A percentile compares a stretch with the other conserved stretches of the same genome.
Evolutionary conservation across 495 filamentous ascomycete species (phyloP).

Genomic region (Tuber magnatum): DNA sequence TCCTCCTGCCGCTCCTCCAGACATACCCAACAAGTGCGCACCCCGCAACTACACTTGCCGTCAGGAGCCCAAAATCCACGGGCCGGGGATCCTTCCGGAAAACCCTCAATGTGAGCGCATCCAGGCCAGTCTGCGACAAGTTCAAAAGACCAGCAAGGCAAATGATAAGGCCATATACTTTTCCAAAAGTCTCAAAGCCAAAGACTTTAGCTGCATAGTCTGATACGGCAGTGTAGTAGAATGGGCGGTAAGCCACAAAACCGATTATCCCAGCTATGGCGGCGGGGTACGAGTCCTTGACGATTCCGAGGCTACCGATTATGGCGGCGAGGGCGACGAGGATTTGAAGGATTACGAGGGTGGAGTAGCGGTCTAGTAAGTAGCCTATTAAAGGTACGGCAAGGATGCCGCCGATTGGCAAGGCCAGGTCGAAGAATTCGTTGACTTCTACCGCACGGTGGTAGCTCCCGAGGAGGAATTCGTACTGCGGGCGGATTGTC

Average conservation of each 20-base stretch:
- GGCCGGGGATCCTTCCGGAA: conserved; percentile 69
- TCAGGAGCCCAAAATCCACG: conserved; percentile 65
- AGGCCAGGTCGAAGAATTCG: conserved; percentile 76
- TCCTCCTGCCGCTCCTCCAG: conserved; percentile 41
- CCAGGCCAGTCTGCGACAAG: conserved; percentile 75
- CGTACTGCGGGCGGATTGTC: conserved; percentile 79
- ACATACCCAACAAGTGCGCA: conserved; percentile 57
- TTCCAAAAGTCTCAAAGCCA: conserved; percentile 89
- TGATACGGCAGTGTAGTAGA: conserved; percentile 69
- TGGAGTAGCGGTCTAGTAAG: conserved; percentile 70
- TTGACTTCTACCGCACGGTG: conserved; percentile 62
- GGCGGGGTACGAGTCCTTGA: conserved; percentile 58
- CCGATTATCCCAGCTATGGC: conserved; percentile 72
- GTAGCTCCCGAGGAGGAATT: conserved; percentile 59
- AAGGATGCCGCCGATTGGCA: conserved; percentile 77
- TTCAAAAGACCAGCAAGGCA: conserved; percentile 81
- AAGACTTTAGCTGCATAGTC: conserved; percentile 96
- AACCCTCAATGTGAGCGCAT: conserved; percentile 65
- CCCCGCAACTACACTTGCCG: conserved; percentile 55
- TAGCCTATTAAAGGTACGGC: conserved; percentile 82
- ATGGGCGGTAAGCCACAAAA: conserved; percentile 69
- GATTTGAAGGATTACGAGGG: conserved; percentile 61
- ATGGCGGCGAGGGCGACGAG: conserved; percentile 65
- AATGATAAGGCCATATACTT: conserved; percentile 91
- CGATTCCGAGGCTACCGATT: conserved; percentile 73